Conservation (phyloP, 164 flowering plant genomes). For the Chimonanthus praecox region DNA sequence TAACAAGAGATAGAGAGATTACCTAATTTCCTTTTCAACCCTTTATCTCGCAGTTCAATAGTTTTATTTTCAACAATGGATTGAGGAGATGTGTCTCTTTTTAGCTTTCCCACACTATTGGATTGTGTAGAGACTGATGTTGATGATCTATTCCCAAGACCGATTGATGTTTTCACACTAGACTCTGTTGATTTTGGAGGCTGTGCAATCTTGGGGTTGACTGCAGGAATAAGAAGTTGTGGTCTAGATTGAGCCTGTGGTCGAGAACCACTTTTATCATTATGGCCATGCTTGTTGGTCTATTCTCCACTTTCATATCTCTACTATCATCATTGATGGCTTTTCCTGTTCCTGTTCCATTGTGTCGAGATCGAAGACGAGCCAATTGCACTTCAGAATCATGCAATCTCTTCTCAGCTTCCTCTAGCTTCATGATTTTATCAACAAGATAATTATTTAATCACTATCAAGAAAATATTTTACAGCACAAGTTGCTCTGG, state of each 20-base stretch:
- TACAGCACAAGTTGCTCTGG: background rate
- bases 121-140: slow-evolving; percentile 18
- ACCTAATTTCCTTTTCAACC: slow-evolving; percentile 70
- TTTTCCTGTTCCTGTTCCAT: slow-evolving; percentile 20
- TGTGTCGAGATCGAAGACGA: slow-evolving; percentile 39
- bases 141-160: slow-evolving; percentile 27
- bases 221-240: slow-evolving; percentile 60
- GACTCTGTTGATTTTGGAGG: slow-evolving; percentile 26
- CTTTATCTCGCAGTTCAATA: slow-evolving; percentile 32
- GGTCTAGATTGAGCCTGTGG: slow-evolving; percentile 34
- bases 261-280: slow-evolving; percentile 22
- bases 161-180: slow-evolving; percentile 22
- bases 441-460: slow-evolving; percentile 13
- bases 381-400: slow-evolving; percentile 57
- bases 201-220: slow-evolving; percentile 34
- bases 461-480: background rate
- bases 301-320: slow-evolving; percentile 28
- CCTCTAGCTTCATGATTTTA: slow-evolving; percentile 56
- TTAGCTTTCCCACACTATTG: slow-evolving; percentile 19
- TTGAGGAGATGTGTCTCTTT: slow-evolving; percentile 27
- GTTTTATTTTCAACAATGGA: slow-evolving; percentile 28
- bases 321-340: slow-evolving; percentile 17
- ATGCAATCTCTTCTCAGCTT: slow-evolving; percentile 57
- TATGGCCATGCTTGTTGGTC: slow-evolving; percentile 22
- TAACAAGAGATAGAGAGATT: slow-evolving; percentile 1